A percentile compares a stretch with the other conserved stretches of the same genome.
Conservation (phyloP, 768 basidiomycete species). For the Tulasnella sp. region DNA sequence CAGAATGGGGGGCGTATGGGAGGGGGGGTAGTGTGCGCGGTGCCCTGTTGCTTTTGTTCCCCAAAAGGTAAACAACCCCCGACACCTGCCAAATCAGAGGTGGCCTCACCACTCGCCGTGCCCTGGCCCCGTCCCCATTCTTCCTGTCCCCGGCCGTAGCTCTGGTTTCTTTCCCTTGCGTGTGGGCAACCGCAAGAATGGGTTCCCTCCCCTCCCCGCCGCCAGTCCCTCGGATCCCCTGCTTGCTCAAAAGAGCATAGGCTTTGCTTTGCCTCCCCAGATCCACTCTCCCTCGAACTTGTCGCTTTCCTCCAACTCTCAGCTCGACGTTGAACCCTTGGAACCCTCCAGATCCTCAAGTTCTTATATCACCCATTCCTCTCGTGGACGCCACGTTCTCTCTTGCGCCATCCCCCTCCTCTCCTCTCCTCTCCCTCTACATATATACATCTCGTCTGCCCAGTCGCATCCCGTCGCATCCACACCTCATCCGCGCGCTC, state of each 20-base stretch:
- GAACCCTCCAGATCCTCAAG: not conserved
- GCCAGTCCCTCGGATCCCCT: not conserved
- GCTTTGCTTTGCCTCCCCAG: not conserved
- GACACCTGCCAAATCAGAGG: not conserved
- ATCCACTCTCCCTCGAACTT: not conserved
- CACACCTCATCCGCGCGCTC: not conserved
- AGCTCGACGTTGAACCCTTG: not conserved
- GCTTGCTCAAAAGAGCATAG: not conserved
- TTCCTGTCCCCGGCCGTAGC: not conserved
- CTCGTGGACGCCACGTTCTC: slow-evolving; percentile 8
- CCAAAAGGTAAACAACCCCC: slow-evolving; percentile 1
- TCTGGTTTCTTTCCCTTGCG: not conserved
- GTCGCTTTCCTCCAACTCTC: not conserved
- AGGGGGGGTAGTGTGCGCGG: not conserved
- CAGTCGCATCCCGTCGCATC: not conserved
- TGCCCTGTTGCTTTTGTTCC: not conserved
- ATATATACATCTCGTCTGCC: not conserved
- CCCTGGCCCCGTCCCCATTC: not conserved
- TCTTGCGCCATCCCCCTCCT: not conserved
- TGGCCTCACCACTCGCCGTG: not conserved
- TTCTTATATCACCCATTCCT: not conserved
- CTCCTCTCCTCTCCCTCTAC: not conserved
- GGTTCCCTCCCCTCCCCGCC: not conserved
- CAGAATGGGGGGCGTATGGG: not conserved
- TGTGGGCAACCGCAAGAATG: not conserved